These are phyloP conservation scores for Luzula sylvatica DNA, from an alignment of 176 grass and related monocot species.

Conservation along the genomic window DNA sequence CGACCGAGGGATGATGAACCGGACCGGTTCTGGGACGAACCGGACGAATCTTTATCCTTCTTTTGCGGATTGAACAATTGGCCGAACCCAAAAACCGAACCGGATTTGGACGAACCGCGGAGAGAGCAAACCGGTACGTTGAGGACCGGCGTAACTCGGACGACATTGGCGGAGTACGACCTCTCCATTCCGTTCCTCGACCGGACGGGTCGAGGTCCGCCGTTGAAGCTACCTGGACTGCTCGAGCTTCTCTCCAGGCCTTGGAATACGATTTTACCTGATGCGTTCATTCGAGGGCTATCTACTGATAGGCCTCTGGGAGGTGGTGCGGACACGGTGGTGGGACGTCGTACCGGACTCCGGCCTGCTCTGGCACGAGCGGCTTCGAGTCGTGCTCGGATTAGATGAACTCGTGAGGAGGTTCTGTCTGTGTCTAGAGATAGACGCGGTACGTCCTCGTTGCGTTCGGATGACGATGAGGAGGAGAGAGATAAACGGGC, in stretches of 20 bases:
- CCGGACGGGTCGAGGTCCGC: conserved; percentile 30
- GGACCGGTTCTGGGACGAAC: neutral
- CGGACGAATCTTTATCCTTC: conserved; percentile 17
- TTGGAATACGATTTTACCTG: conserved; percentile 92
- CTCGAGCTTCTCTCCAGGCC: conserved; percentile 81
- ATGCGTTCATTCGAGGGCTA: conserved; percentile 80
- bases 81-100: conserved; percentile 46
- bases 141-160: conserved; percentile 62
- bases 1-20: conserved; percentile 31
- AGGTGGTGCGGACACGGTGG: conserved; percentile 9
- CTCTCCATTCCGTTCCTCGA: conserved; percentile 58
- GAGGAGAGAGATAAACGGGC: conserved; percentile 76
- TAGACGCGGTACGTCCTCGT: conserved; percentile 61
- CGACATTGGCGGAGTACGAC: conserved; percentile 72
- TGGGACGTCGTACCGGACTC: conserved; percentile 11
- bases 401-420: conserved; percentile 38
- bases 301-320: conserved; percentile 35
- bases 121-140: conserved; percentile 83
- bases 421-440: conserved; percentile 70
- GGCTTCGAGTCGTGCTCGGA: conserved; percentile 24
- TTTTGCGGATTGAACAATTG: conserved; percentile 75
- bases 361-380: conserved; percentile 11
- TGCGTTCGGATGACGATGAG: conserved; percentile 50
- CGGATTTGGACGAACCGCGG: conserved; percentile 32
- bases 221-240: conserved; percentile 67